Evolutionary conservation across 2,329 filamentous ascomycete species (phyloP).

Genomic region (Colletotrichum sp.): DNA sequence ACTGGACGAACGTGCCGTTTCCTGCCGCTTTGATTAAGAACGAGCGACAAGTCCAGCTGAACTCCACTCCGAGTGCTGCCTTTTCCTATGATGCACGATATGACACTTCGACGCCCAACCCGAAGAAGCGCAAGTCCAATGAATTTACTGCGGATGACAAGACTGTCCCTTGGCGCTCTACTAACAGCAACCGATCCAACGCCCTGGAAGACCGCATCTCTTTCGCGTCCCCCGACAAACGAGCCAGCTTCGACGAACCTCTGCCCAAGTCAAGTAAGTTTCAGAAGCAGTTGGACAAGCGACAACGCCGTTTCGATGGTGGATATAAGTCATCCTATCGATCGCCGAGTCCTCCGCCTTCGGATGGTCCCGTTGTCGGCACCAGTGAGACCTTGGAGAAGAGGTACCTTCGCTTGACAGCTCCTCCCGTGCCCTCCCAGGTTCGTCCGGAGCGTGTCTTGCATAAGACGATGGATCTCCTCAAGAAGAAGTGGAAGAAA

Average conservation of each 20-base stretch:
- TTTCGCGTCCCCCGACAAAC: constrained; percentile 58
- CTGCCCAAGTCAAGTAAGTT: constrained; percentile 79
- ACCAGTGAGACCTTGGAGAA: constrained; percentile 88
- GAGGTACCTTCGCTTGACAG: constrained; percentile 90
- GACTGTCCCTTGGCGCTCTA: constrained; percentile 76
- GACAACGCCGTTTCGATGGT: constrained; percentile 84
- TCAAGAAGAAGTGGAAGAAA: constrained; percentile 94
- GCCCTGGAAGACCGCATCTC: constrained; percentile 79
- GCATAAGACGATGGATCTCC: constrained; percentile 81
- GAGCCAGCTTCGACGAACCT: constrained; percentile 46
- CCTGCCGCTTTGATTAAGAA: constrained; percentile 83
- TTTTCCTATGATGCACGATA: constrained; percentile 26
- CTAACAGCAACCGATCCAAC: constrained; percentile 54
- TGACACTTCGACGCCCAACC: constrained; percentile 35
- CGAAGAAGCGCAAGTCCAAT: constrained; percentile 84
- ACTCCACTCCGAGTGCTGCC: constrained; percentile 35
- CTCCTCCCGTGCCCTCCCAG: constrained; percentile 84
- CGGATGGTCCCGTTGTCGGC: constrained; percentile 79
- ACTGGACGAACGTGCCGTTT: constrained; percentile 85
- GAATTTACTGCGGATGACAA: constrained; percentile 63
- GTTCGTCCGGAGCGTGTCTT: constrained; percentile 86
- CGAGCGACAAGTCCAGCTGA: constrained; percentile 64
- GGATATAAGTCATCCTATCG: constrained; percentile 63
- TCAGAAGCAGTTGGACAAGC: constrained; percentile 84
- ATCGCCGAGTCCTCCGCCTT: constrained; percentile 62